Evolutionary conservation across 2,329 filamentous ascomycete species (phyloP).

Genomic region (Botrytis fragariae): DNA sequence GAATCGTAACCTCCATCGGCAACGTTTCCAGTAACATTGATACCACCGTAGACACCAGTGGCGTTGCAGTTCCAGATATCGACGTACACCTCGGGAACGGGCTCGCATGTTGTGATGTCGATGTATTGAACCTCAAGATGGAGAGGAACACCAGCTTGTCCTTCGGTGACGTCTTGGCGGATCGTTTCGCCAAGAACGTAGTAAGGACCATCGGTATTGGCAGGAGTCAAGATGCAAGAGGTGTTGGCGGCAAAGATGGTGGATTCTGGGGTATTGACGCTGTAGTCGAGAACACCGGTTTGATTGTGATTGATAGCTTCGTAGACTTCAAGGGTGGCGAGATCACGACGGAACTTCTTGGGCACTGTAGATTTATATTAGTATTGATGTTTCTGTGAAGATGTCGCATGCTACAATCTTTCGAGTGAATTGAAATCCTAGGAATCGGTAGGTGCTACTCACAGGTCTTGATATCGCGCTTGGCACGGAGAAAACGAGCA

Average conservation of each 20-base stretch:
- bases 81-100: constrained; percentile 37
- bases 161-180: constrained; percentile 48
- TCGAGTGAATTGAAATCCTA: neutral
- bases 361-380: constrained; percentile 3
- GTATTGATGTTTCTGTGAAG: neutral
- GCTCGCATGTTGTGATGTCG: constrained; percentile 43
- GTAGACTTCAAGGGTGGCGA: constrained; percentile 16
- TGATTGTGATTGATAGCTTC: constrained; percentile 23
- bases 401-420: neutral
- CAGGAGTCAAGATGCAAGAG: constrained; percentile 50
- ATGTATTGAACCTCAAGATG: constrained; percentile 53
- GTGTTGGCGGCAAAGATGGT: constrained; percentile 43
- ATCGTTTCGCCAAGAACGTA: constrained; percentile 41
- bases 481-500: constrained; percentile 29
- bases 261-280: constrained; percentile 13
- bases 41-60: constrained; percentile 43
- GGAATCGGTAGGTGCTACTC: neutral
- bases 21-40: constrained; percentile 21
- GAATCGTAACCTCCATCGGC: constrained; percentile 34
- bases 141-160: constrained; percentile 48
- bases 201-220: constrained; percentile 54
- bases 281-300: constrained; percentile 17
- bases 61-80: constrained; percentile 45
- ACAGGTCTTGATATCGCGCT: constrained; percentile 11
- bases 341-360: constrained; percentile 20